Conservation (phyloP, 495 filamentous ascomycete genomes). For the Trichocladium uniseriatum region DNA sequence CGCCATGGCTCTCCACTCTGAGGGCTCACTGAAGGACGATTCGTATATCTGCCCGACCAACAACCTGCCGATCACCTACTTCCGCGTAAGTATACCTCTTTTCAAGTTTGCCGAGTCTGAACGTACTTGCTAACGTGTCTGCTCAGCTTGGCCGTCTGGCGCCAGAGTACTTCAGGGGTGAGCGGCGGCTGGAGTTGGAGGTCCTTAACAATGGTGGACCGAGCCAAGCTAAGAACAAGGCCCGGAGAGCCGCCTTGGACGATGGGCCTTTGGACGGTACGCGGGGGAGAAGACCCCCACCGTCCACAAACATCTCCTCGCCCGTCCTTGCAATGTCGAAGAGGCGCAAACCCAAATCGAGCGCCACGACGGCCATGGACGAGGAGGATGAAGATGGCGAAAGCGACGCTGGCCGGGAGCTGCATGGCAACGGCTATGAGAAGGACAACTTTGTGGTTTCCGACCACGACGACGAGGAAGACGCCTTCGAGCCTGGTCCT, state of each 20-base stretch:
- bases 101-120: neutral
- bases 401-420: constrained; percentile 23
- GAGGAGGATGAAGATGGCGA: constrained; percentile 31
- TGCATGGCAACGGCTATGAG: constrained; percentile 37
- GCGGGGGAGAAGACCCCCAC: constrained; percentile 26
- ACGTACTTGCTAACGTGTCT: neutral
- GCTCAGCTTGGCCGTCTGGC: constrained; percentile 30
- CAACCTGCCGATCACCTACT: constrained; percentile 33
- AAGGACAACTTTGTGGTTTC: constrained; percentile 45
- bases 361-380: constrained; percentile 8
- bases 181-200: constrained; percentile 1
- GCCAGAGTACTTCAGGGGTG: neutral
- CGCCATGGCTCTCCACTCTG: constrained; percentile 34
- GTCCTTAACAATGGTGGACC: constrained; percentile 4
- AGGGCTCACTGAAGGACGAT: constrained; percentile 42
- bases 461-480: constrained; percentile 37
- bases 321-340: constrained; percentile 44
- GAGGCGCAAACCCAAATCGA: constrained; percentile 41
- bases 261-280: neutral
- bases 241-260: neutral
- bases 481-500: constrained; percentile 52
- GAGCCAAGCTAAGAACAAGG: neutral
- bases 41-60: constrained; percentile 27
- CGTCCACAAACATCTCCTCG: constrained; percentile 82
- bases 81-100: constrained; percentile 20